phyloP scores from a whole-genome alignment of 805 yeast species.

The Zygosaccharomyces pseudorouxii region DNA sequence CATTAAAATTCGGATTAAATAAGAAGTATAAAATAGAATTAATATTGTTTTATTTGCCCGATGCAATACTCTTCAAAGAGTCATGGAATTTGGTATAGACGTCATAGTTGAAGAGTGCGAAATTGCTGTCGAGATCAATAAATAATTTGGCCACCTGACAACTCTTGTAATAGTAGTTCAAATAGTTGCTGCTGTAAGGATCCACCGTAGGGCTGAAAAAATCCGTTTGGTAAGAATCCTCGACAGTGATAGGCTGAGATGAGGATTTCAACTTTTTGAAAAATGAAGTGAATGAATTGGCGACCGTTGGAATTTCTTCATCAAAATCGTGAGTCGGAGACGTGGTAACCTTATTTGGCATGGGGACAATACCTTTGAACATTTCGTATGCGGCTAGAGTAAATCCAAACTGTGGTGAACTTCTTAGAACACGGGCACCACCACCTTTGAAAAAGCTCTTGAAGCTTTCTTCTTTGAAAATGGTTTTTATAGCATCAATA shows the following conservation, averaged over 20 bases:
- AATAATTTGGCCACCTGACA: slow-evolving; percentile 58
- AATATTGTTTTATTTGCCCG: slow-evolving; percentile 1
- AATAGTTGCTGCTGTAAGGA: slow-evolving; percentile 40
- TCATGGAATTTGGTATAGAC: slow-evolving; percentile 42
- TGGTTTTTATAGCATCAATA: slow-evolving; percentile 67
- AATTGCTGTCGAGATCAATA: slow-evolving; percentile 58
- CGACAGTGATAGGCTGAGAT: slow-evolving; percentile 17
- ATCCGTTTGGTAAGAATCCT: slow-evolving; percentile 19
- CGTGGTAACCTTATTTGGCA: slow-evolving; percentile 37
- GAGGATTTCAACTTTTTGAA: slow-evolving; percentile 17
- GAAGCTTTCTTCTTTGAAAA: slow-evolving; percentile 76
- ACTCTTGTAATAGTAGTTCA: slow-evolving; percentile 48
- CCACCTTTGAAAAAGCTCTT: slow-evolving; percentile 94
- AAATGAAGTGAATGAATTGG: slow-evolving; percentile 23
- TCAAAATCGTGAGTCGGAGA: slow-evolving; percentile 10
- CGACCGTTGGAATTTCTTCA: slow-evolving; percentile 25
- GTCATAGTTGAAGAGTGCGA: slow-evolving; percentile 49
- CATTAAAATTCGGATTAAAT: neutral
- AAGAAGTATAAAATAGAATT: neutral
- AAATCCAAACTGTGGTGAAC: slow-evolving; percentile 97
- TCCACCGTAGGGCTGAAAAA: slow-evolving; percentile 27
- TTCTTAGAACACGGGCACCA: slow-evolving; percentile 86
- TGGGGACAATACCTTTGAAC: slow-evolving; percentile 73
- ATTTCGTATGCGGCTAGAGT: slow-evolving; percentile 96
- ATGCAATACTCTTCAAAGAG: slow-evolving; percentile 21